Evolutionary conservation across 768 basidiomycete species (phyloP), one percentile per base, ranked within the genome.

Genomic region (Tulasnella sp.): DNA sequence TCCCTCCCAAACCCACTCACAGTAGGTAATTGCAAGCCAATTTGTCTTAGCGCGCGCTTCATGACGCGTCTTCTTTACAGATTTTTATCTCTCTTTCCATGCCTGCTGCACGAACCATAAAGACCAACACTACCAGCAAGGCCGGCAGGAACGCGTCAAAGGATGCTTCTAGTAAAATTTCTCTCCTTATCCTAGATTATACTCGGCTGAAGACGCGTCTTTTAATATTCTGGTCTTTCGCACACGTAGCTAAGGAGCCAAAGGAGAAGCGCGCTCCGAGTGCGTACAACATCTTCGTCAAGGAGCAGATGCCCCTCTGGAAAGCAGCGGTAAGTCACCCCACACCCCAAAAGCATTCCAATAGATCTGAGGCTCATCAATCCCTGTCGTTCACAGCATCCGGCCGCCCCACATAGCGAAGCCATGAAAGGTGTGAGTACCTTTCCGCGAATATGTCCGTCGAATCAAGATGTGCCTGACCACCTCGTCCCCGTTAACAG

Each of bases 301-400:
- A 53, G 51, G 51, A 53, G 51, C 51, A 53, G 30, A 53, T 53
- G 51, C 51, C 51, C 7, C 27, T 53, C 30, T 53, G 51, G 51
- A 53, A 53, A 38, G 27, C 30, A 3, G 51, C 51, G 30, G 51
- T 53, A 21, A 22, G 51, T n/a, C 21, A 2, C 8, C 2, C 7
- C 50, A 5, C n/a, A n/a, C n/a, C n/a, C n/a, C n/a, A n/a, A n/a
- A n/a, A n/a, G n/a, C n/a, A n/a, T n/a, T n/a, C n/a, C n/a, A n/a
- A n/a, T n/a, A n/a, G n/a, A 30, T 11, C n/a, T 22, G 27, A 10
- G 10, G n/a, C 30, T 53, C 2, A 53, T 22, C 11, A 10, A 9
- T 30, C 7, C 27, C n/a, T 22, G 8, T 15, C 41, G 10, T 2
- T 31, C 21, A 21, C 29, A 53, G 51, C 27, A 53, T 30, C 51